phyloP scores from a whole-genome alignment of 768 basidiomycete species.

The Suillus luteus region DNA sequence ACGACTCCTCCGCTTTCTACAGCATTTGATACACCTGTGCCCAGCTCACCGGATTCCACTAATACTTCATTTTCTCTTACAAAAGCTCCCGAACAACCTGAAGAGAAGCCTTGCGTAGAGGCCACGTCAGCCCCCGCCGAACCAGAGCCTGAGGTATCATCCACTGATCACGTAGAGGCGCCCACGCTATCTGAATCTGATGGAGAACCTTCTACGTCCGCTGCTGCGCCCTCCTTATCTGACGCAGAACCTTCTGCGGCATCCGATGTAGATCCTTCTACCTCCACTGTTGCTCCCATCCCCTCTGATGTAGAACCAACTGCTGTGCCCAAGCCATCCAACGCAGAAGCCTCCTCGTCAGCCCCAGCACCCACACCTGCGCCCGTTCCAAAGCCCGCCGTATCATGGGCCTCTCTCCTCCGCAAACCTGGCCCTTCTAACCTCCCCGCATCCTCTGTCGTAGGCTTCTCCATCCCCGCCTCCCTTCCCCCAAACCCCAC shows the following conservation, averaged over 20 bases:
- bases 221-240: constrained; percentile 4
- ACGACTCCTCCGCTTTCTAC: constrained; percentile 52
- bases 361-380: constrained; percentile 14
- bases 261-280: constrained; percentile 9
- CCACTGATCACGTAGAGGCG: constrained; percentile 18
- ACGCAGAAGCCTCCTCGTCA: constrained; percentile 1
- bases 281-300: neutral
- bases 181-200: constrained; percentile 2
- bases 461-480: constrained; percentile 75
- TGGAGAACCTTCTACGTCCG: constrained; percentile 6
- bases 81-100: constrained; percentile 23
- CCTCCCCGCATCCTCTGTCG: constrained; percentile 69
- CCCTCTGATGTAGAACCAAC: constrained; percentile 10
- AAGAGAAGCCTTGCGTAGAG: neutral
- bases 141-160: constrained; percentile 17
- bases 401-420: constrained; percentile 78
- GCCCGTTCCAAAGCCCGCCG: constrained; percentile 38
- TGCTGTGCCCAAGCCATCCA: neutral
- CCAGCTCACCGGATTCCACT: constrained; percentile 59
- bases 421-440: constrained; percentile 44
- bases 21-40: constrained; percentile 47
- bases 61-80: constrained; percentile 56
- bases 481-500: constrained; percentile 30
- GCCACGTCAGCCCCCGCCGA: neutral
- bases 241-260: constrained; percentile 6